Evolutionary conservation across 2,329 filamentous ascomycete genomes (phyloP), one percentile per base, ranked within the genome.

Genomic region (Aspergillus latus): DNA sequence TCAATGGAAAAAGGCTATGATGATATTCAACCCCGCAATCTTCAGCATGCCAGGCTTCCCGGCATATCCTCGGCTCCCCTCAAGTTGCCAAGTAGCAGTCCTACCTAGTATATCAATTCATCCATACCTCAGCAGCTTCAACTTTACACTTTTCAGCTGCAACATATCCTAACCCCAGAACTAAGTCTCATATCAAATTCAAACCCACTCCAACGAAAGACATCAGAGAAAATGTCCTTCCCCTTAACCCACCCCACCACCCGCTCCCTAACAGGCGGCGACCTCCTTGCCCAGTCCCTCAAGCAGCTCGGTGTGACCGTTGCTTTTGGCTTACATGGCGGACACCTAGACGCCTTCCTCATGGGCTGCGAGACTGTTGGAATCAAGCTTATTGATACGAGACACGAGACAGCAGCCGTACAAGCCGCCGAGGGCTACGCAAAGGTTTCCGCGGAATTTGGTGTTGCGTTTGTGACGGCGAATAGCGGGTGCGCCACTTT

Each of bases 271-370:
- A 70, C 74, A 0, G 77, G 77, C 13, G 77, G 77, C 4, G 78
- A 80, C 57, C 68, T 80, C 2, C 67, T 79, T 2, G 77, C 76
- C 0, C 77, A 80, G 65, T 74, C 68, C 10, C 68, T 80, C 4
- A 65, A 72, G 29, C 67, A 74, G 29, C 64, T 78, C 0, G 77
- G 76, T 5, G 72, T 76, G 2, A 68, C 73, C 15, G 74, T 79
- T 15, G 73, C 75, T 1, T 80, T 80, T 55, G 78, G 78, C 16
- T 64, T 80, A 9, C 78, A 80, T 59, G 78, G 78, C 2, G 77
- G 78, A 7, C 77, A 80, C 60, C 68, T 80, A 1, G 77, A 80
- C 65, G 76, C 77, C 11, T 80, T 80, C 57, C 65, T 80, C 2
- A 72, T 79, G 63, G 78, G 76, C 5, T 76, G 74, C 52, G 68